These are phyloP conservation scores for Phyllosticta citriasiana DNA, from an alignment of 2,329 filamentous ascomycete species.

Conservation along the genomic window DNA sequence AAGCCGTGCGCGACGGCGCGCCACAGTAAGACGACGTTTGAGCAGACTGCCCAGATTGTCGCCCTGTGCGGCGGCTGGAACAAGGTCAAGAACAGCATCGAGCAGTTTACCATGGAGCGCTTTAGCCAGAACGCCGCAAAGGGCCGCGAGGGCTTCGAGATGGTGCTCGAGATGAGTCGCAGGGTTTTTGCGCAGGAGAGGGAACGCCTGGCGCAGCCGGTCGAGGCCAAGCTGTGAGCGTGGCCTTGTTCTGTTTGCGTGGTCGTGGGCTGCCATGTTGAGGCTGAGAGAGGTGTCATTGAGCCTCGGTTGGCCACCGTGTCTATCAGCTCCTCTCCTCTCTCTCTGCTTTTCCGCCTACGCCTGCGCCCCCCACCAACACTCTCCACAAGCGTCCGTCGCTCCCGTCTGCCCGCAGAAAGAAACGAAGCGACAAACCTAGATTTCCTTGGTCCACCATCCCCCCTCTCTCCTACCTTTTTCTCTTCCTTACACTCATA, in stretches of 20 bases:
- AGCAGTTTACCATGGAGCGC: conserved; percentile 77
- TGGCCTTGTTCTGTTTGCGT: too few species aligned
- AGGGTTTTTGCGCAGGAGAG: conserved; percentile 85
- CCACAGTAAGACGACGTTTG: conserved; percentile 61
- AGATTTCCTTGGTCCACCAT: too few species aligned
- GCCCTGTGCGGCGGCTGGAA: conserved; percentile 95
- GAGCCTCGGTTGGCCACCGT: neutral
- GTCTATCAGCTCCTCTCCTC: neutral
- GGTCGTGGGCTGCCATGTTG: neutral
- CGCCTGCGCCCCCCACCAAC: too few species aligned
- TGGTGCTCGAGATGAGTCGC: conserved; percentile 85
- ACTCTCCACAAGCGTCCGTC: too few species aligned
- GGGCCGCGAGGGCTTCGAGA: conserved; percentile 90
- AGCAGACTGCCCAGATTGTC: conserved; percentile 85
- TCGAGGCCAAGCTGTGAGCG: conserved; percentile 22
- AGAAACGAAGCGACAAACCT: too few species aligned
- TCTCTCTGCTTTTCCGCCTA: neutral
- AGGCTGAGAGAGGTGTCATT: neutral
- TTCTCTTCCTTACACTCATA: too few species aligned
- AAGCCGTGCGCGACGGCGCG: conserved; percentile 46
- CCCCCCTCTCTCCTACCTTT: too few species aligned
- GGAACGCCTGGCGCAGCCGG: conserved; percentile 42
- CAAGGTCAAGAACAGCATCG: conserved; percentile 90
- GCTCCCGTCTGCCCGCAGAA: too few species aligned
- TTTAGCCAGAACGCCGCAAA: conserved; percentile 88